Conservation (phyloP, 805 yeast species). For the Saccharomycopsis malanga region DNA sequence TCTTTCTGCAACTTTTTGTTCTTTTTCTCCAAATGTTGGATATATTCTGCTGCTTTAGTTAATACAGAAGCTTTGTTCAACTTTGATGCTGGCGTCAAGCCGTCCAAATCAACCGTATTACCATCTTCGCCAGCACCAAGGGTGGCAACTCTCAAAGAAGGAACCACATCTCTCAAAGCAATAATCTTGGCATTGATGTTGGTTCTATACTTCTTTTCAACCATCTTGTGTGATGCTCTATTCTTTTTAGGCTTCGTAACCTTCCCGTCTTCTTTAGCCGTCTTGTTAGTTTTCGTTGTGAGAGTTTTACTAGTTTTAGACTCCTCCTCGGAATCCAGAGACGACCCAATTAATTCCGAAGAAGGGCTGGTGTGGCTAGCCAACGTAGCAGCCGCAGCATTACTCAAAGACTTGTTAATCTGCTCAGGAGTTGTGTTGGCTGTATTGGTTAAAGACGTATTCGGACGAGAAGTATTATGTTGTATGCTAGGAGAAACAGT, state of each 20-base stretch:
- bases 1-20: constrained; percentile 47
- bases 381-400: no score
- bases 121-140: constrained; percentile 36
- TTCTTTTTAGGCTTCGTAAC: constrained; percentile 40
- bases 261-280: neutral
- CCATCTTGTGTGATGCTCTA: constrained; percentile 67
- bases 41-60: constrained; percentile 75
- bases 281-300: neutral
- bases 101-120: constrained; percentile 51
- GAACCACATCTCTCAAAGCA: constrained; percentile 70
- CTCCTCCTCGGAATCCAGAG: neutral
- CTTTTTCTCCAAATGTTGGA: constrained; percentile 59
- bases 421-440: neutral
- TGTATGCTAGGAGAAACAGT: neutral
- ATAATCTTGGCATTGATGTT: constrained; percentile 67
- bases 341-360: neutral
- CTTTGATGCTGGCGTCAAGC: constrained; percentile 67
- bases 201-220: constrained; percentile 74
- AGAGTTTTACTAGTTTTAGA: no score
- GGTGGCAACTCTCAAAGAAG: constrained; percentile 60
- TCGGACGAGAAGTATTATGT: neutral
- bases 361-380: no score
- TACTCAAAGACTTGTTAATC: neutral
- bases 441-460: neutral
- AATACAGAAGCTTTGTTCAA: constrained; percentile 73